Base-by-base conservation (phyloP, 2,329 filamentous ascomycete species). In the Aspergillus brunneoviolaceus region DNA sequence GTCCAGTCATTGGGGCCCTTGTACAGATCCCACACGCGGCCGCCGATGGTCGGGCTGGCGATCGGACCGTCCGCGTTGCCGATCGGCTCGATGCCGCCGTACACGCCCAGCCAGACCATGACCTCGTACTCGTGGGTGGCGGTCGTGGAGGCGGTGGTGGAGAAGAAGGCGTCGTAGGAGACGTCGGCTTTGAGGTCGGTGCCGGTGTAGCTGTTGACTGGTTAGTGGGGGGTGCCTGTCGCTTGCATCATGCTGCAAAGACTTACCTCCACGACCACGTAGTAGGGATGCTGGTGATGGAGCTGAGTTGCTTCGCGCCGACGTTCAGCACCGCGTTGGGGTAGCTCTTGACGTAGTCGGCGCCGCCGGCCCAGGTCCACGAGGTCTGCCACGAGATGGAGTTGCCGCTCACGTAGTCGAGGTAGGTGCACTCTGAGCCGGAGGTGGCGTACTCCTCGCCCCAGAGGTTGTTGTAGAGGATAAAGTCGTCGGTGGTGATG, bases 91-190 rank as follows among this genome's bases (percentile, higher is more conserved):
- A 81, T 82, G 47, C 80, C 79, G 23, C 80, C 82, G 27, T 84
- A 71, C 33, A 80, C 80, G 9, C 76, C 79, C 27, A 85, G 75
- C 85, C 85, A 87, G 62, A 87, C 80, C 85, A 87, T 87, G 64
- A 87, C 73, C 70, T 87, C 85, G 69, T 83, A 85, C 59, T 81
- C 74, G 11, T 77, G 69, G 42, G 64, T 67, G 33, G 72, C 76
- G n/a, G 74, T 74, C 0, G 80, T 77, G 47, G 65, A 68, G 27
- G 72, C 76, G 19, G 74, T 74, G 0, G 81, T 76, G 70, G 86
- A 86, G 25, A 86, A 72, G 52, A 66, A 64, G 25, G 53, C 54
- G 66, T 86, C 83, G 66, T 84, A 86, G 11, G 83, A 78, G 10
- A 87, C 84, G 65, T 87, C 80, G 50, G 82, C 81, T 42, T 82